A percentile compares a stretch with the other conserved stretches of the same genome.
These are phyloP conservation scores for Mercurialis annua DNA, from an alignment of 345 rosid species.

Conservation along the genomic window DNA sequence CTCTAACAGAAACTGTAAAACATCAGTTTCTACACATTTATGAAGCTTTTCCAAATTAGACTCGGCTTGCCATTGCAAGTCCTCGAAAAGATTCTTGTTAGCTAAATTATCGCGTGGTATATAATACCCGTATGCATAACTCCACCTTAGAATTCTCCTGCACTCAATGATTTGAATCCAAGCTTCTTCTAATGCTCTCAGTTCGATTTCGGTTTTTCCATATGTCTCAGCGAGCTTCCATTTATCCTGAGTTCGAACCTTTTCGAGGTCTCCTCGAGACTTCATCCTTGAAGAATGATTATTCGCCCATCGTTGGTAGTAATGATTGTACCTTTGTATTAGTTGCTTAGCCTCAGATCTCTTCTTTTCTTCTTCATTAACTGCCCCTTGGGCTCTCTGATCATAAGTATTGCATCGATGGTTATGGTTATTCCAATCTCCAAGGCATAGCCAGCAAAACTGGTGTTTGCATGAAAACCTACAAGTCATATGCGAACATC, in stretches of 20 bases:
- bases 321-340: constrained; percentile 81
- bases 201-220: background rate
- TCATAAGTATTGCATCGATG: constrained; percentile 20
- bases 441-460: constrained; percentile 90
- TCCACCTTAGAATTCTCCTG: too few relatives aligned
- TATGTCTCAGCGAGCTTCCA: background rate
- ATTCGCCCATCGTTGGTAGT: constrained; percentile 94
- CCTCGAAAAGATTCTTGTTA: constrained; percentile 12
- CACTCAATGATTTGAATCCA: constrained; percentile 18
- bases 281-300: too few relatives aligned
- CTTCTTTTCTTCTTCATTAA: constrained; percentile 78
- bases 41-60: constrained; percentile 14
- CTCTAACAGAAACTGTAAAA: background rate
- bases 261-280: background rate
- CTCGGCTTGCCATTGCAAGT: constrained; percentile 16
- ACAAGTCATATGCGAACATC: constrained; percentile 94
- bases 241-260: background rate
- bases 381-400: constrained; percentile 62
- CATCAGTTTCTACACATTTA: constrained; percentile 11
- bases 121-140: constrained; percentile 21
- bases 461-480: constrained; percentile 69
- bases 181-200: background rate
- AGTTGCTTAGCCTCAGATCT: constrained; percentile 59
- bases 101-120: background rate
- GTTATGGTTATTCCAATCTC: constrained; percentile 72